Conservation (phyloP, 768 basidiomycete genomes). For the Leucocoprinus birnbaumii region DNA sequence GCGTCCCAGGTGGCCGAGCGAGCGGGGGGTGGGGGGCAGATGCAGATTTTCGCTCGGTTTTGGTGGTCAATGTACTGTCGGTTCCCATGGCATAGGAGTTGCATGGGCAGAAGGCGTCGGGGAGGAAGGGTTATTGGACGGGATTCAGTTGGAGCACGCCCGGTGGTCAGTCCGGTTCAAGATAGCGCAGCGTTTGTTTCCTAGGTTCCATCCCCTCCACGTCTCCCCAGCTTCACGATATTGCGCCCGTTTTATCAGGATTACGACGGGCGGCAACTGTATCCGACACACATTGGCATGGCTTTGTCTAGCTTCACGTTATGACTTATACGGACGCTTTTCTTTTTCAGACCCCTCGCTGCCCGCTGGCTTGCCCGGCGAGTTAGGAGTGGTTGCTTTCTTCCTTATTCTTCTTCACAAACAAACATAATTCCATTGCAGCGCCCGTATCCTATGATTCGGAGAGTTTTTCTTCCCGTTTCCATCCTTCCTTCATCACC, state of each 20-base stretch:
- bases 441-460: constrained; percentile 9
- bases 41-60: constrained; percentile 35
- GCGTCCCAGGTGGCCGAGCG: constrained; percentile 46
- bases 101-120: constrained; percentile 12
- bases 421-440: constrained; percentile 11
- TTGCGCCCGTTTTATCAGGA: constrained; percentile 3
- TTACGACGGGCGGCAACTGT: constrained; percentile 4
- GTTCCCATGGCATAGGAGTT: constrained; percentile 12
- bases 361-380: constrained; percentile 7
- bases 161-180: constrained; percentile 30
- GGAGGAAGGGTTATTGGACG: constrained; percentile 17
- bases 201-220: constrained; percentile 8
- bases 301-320: constrained; percentile 12
- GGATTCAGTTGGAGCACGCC: constrained; percentile 37
- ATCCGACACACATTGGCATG: constrained; percentile 13
- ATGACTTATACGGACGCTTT: constrained; percentile 69
- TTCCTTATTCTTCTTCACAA: constrained; percentile 11
- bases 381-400: constrained; percentile 13
- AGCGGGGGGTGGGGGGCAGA: constrained; percentile 47
- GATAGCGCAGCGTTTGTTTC: constrained; percentile 17
- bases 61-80: constrained; percentile 24
- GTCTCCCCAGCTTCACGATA: constrained; percentile 11
- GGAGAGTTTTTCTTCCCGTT: constrained; percentile 15
- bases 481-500: constrained; percentile 15
- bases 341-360: constrained; percentile 50